These are phyloP conservation scores for Lecanicillium sp. DNA, from an alignment of 2,329 filamentous ascomycete genomes.

Conservation along the genomic window DNA sequence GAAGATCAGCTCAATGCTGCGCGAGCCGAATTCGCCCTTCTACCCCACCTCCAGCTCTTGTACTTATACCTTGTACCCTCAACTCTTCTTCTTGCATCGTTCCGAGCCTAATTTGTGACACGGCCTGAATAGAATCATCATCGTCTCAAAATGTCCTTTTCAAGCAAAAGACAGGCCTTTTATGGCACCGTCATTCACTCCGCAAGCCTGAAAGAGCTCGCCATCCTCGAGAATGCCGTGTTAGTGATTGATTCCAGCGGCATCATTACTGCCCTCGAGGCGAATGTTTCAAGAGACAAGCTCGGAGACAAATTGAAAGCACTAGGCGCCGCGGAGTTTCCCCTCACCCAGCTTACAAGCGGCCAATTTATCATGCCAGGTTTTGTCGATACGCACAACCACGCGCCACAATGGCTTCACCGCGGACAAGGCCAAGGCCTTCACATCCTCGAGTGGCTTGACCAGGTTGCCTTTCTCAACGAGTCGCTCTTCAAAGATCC, in stretches of 20 bases:
- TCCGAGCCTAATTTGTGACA: neutral
- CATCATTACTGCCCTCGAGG: conserved; percentile 21
- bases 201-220: conserved; percentile 24
- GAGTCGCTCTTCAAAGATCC: conserved; percentile 55
- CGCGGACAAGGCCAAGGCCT: conserved; percentile 43
- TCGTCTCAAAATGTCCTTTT: neutral
- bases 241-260: conserved; percentile 25
- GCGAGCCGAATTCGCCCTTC: neutral
- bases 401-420: conserved; percentile 53
- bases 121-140: neutral
- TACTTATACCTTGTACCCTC: neutral
- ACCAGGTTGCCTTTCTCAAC: conserved; percentile 57
- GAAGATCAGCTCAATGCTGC: neutral
- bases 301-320: conserved; percentile 15
- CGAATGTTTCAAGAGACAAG: conserved; percentile 14
- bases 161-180: neutral
- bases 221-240: conserved; percentile 33
- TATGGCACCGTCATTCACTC: conserved; percentile 29
- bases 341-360: conserved; percentile 24
- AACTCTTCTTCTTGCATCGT: neutral
- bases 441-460: conserved; percentile 57
- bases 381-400: conserved; percentile 62
- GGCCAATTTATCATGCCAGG: conserved; percentile 53
- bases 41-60: neutral
- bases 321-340: conserved; percentile 9